Evolutionary conservation across 176 grass and related monocot species (phyloP), one percentile per base, ranked within the genome.

Genomic region (Oryza rufipogon): DNA sequence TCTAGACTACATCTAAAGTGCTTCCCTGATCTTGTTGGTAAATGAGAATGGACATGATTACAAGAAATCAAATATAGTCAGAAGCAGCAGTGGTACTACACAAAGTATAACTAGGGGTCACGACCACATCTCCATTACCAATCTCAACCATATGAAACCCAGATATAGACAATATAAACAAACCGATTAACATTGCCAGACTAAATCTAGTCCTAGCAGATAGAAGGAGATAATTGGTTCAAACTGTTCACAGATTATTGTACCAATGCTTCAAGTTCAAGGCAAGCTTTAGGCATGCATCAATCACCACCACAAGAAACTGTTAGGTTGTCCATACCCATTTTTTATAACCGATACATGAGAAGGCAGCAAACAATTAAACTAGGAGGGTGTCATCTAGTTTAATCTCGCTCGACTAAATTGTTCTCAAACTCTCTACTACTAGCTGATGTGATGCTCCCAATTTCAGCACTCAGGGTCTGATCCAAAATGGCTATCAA

Each of bases 261-360:
- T 66, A 69, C 49, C 19, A 36, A 61, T 15, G 68, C 17, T 45
- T 61, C 20, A 78, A 51, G 39, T 45, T 61, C 20, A 78, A 51
- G 39, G 81, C 16, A 52, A 88, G 65, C 17, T 81, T 75, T 47
- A 80, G 45, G 9, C 52, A 71, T 36, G 34, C 56, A 73, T 19
- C 20, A 60, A 54, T 67, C 49, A 17, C 38, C 4, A 2, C 20
- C 1, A 1, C 5, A 74, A 79, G 23, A 80, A 68, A 78, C 2
- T 67, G 6, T 23, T 45, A 67, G 71, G 46, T 33, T 83, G 81
- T 44, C 38, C 42, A 15, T 2, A 32, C 15, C 30, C 70, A 45
- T 32, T 22, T 49, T 68, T 85, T 79, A 6, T 49, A 83, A 75
- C 42, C 15, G 6, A 77, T 49, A 44, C 56, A 83, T 2, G 36